Evolutionary conservation across 2,329 filamentous ascomycete genomes (phyloP), one percentile per base, ranked within the genome.

Genomic region (Ramularia collo-cygni): DNA sequence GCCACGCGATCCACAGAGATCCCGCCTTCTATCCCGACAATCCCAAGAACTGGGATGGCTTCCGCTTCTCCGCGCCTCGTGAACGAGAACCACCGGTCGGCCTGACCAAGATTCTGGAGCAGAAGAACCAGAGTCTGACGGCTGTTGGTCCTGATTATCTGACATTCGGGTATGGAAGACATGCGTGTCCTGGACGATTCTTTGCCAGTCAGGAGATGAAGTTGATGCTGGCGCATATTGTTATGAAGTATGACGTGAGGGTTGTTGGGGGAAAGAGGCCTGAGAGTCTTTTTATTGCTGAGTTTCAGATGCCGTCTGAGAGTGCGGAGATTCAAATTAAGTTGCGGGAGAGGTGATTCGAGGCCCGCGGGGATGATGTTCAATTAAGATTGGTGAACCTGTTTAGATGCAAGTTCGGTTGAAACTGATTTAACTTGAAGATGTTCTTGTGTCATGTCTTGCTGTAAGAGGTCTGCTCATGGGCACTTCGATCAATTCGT

Each of bases 181-280:
- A 56, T 38, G 47, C 47, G 5, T 56, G 54, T 34, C 49, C 49
- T 18, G 68, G 67, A 1, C 60, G 67, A 1, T 70, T 70, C 61
- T 69, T 70, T 45, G 67, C 67, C 8, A 56, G 57, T 16, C 63
- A 67, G 45, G 64, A 70, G 57, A 66, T 70, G 54, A 70, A 71
- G 53, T 52, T 69, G 47, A 62, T 70, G 13, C 47, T 71, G 10
- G 62, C 64, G 2, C 53, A 65, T 32, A 53, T 65, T 3, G 46
- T 70, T 30, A 63, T 69, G 0, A 63, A 58, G 18, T 68, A 69
- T 46, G 66, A 70, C 16, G 42, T 54, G 15, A 43, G 43, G 37
- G 32, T 50, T 13, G 42, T 46, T 10, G 47, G 47, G 4, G 37
- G 40, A 3, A 40, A 43, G 31, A n/a, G n/a, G n/a, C n/a, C n/a